Base-by-base conservation (phyloP, 441 rosid species). In the Adansonia gregorii region DNA sequence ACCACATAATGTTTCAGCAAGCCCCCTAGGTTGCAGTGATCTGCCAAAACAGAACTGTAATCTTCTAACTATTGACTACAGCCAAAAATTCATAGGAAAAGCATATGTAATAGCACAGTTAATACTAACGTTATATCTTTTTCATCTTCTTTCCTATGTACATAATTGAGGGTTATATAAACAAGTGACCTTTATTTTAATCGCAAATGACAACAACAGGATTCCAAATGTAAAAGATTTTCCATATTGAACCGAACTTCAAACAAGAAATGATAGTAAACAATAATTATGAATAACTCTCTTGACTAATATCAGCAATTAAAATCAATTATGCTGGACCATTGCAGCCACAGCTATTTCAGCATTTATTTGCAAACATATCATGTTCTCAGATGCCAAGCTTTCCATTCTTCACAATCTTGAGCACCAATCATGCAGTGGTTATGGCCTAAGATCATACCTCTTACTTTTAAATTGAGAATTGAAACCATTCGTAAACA, bases 1-100 rank as follows among this genome's bases (percentile, higher is more conserved):
- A 59, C 65, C 65, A 59, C 35, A 59, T 59, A 59, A 59, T 59
- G 65, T 59, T 59, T 59, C 65, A 22, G 65, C 65, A 59, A 59
- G 65, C 35, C 65, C 65, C 65, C 35, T 59, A 3, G 65, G 65
- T 59, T 59, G 65, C 65, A 59, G 65, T 2, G 65, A 59, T 59
- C 65, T 59, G 31, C 35, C 65, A 59, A 59, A 59, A 35, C 39
- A 35, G 39, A 35, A 35, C 39, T 35, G 75, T 68, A 76, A 77
- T 67, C 70, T 39, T 70, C 19, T 54, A 73, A 54, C 41, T 39
- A 27, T 63, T 6, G n/a, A 75, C 35, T 55, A 80, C 35, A 14
- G 31, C 15, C 4, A n/a, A 72, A 72, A 35, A 39, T 17, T 17
- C 64, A 72, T 35, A 3, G 41, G 74, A 71, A 31, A 52, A 71